Percentiles rank a stretch among this genome's conserved stretches.
These are phyloP conservation scores for Cyberlindnera meyerae DNA, from an alignment of 805 yeast genomes.

Conservation along the genomic window DNA sequence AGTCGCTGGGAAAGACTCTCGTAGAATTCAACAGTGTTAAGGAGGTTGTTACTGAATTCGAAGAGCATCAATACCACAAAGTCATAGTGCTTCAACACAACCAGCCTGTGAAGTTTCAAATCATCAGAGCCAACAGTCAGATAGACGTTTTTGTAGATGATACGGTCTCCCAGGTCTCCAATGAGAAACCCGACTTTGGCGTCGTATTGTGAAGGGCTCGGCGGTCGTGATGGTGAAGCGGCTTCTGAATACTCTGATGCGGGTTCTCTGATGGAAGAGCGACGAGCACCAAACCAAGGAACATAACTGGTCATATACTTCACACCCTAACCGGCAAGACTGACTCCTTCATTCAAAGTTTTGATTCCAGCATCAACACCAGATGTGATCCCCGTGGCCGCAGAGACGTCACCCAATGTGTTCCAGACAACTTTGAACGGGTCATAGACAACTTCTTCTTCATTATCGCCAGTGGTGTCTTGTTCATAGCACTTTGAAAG, in stretches of 20 bases:
- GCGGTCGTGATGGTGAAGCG: no score
- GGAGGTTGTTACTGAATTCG: conserved; percentile 15
- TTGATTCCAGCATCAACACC: conserved; percentile 19
- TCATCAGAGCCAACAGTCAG: conserved; percentile 8
- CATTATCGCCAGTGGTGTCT: conserved; percentile 21
- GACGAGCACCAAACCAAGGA: conserved; percentile 5
- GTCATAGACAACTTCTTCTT: conserved; percentile 20
- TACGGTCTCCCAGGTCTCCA: conserved; percentile 15
- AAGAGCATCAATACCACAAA: conserved; percentile 13
- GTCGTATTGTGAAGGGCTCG: no score
- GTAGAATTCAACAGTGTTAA: conserved; percentile 17
- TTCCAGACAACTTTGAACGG: conserved; percentile 24
- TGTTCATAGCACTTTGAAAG: conserved; percentile 20
- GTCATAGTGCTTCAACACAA: conserved; percentile 12
- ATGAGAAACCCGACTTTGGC: conserved; percentile 11
- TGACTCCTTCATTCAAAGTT: conserved; percentile 10
- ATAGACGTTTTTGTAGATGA: conserved; percentile 21
- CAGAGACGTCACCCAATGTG: conserved; percentile 23
- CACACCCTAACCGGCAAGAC: conserved; percentile 4
- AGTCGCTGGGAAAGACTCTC: conserved; percentile 6
- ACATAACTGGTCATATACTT: conserved; percentile 3
- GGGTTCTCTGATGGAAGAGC: no score
- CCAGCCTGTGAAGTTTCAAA: conserved; percentile 17
- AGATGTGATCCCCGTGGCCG: conserved; percentile 20
- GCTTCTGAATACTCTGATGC: no score